Percentiles rank a stretch among this genome's conserved stretches.
These are phyloP conservation scores for Suhomyces terraborum DNA, from an alignment of 1,139 yeast species.

Conservation along the genomic window DNA sequence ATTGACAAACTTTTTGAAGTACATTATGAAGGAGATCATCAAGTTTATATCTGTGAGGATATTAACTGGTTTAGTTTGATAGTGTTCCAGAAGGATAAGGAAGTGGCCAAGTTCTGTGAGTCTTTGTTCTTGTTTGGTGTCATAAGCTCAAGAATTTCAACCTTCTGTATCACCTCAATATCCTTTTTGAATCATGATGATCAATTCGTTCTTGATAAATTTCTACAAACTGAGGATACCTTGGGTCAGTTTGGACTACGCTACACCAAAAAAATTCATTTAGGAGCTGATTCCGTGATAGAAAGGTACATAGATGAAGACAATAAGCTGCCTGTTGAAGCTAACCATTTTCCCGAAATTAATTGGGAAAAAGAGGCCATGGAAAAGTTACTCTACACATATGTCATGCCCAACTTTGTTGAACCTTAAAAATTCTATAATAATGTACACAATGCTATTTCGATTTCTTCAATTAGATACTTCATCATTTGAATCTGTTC, in stretches of 20 bases:
- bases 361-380: conserved; percentile 28
- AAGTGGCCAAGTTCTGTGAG: conserved; percentile 22
- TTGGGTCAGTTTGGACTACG: background rate
- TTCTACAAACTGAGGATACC: background rate
- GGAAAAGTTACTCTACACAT: conserved; percentile 16
- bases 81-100: conserved; percentile 19
- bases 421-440: background rate
- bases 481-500: conserved; percentile 55
- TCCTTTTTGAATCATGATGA: background rate
- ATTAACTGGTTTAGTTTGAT: conserved; percentile 19
- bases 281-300: background rate
- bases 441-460: conserved; percentile 10
- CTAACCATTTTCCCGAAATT: conserved; percentile 18
- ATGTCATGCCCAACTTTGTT: background rate
- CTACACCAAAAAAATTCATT: background rate
- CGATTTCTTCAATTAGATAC: too few species aligned
- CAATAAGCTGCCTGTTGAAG: conserved; percentile 18
- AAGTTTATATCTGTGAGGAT: background rate
- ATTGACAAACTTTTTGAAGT: background rate
- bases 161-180: conserved; percentile 22
- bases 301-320: background rate
- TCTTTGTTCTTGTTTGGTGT: conserved; percentile 25
- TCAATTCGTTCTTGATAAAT: background rate
- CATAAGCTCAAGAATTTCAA: conserved; percentile 23
- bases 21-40: background rate